Conservation (phyloP, 2,329 filamentous ascomycete genomes). For the Fusarium brevicatenulatum region DNA sequence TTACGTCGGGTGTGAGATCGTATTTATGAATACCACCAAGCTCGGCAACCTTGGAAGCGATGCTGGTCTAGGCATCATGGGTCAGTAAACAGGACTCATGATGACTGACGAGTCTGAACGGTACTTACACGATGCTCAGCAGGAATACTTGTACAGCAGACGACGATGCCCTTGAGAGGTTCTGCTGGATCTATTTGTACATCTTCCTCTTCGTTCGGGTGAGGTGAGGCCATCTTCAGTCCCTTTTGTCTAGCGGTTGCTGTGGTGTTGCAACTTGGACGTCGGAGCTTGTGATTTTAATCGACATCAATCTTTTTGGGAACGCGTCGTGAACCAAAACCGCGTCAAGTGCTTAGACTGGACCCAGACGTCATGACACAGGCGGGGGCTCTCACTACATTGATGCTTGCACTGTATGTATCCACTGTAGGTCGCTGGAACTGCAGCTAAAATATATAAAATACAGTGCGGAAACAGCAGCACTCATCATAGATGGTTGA, state of each 20-base stretch:
- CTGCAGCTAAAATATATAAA: neutral
- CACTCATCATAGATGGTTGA: neutral
- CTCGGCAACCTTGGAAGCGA: constrained; percentile 73
- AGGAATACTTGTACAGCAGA: constrained; percentile 89
- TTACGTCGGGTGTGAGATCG: constrained; percentile 95
- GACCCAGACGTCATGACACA: constrained; percentile 31
- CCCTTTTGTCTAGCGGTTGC: constrained; percentile 11
- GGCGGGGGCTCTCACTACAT: neutral
- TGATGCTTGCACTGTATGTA: constrained; percentile 4
- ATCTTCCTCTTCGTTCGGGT: constrained; percentile 41
- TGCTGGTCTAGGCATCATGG: constrained; percentile 55
- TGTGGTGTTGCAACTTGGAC: constrained; percentile 26
- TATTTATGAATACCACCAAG: constrained; percentile 90
- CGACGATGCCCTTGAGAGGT: constrained; percentile 76
- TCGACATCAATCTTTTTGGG: constrained; percentile 33
- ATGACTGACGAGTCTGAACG: constrained; percentile 43
- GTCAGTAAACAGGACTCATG: constrained; percentile 3
- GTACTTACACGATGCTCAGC: constrained; percentile 76
- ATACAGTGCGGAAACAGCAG: neutral
- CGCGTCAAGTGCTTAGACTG: constrained; percentile 40
- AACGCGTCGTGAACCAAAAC: constrained; percentile 39
- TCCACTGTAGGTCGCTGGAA: neutral
- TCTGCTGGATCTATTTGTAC: constrained; percentile 64
- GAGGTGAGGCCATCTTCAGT: constrained; percentile 45
- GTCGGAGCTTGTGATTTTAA: constrained; percentile 29